Evolutionary conservation across 2,329 filamentous ascomycete genomes (phyloP).

Genomic region (Septoria linicola): DNA sequence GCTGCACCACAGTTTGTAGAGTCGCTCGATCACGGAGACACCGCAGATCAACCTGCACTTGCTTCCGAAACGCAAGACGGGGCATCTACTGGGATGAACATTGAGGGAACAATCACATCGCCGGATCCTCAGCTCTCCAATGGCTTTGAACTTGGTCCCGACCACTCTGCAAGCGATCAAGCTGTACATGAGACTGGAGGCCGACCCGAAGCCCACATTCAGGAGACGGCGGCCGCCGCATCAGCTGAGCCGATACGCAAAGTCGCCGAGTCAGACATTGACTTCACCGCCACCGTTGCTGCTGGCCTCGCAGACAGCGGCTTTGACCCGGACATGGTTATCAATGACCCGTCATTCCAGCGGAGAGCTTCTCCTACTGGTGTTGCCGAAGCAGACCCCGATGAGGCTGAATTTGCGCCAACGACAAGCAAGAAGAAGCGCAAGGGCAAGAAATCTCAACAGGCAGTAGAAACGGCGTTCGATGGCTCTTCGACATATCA

Average conservation of each 20-base stretch:
- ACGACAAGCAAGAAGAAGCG: slow-evolving; percentile 35
- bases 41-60: no score
- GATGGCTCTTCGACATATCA: not conserved
- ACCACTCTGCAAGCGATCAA: no score
- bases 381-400: slow-evolving; percentile 38
- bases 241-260: not conserved
- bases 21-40: no score
- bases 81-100: no score
- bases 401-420: slow-evolving; percentile 29
- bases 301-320: slow-evolving; percentile 49
- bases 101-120: no score
- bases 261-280: slow-evolving; percentile 37
- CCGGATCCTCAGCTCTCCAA: no score
- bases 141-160: no score
- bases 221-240: not conserved
- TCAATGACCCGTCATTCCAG: slow-evolving; percentile 43
- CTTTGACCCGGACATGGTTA: slow-evolving; percentile 47
- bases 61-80: no score
- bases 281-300: slow-evolving; percentile 50
- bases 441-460: slow-evolving; percentile 32
- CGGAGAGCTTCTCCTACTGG: slow-evolving; percentile 38
- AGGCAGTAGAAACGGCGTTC: not conserved
- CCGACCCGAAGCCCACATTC: not conserved
- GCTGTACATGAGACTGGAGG: no score
- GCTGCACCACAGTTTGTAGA: not conserved